Conservation (phyloP, 495 filamentous ascomycete genomes). For the Hypoxylon fragiforme region DNA sequence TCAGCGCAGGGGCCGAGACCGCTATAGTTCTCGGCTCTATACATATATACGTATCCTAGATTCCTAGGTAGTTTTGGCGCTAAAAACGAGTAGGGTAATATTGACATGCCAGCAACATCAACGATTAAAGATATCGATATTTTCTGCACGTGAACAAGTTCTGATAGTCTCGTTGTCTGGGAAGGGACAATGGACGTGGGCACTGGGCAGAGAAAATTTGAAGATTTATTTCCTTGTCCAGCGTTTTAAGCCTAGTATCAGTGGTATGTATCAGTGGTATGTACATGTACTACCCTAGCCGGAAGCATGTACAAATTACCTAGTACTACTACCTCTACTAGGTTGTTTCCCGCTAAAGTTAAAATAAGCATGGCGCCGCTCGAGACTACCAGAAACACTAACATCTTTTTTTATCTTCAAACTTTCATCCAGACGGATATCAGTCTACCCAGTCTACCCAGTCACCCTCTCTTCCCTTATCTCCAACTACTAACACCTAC, state of each 20-base stretch:
- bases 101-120: too few relatives aligned
- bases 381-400: slow-evolving; percentile 17
- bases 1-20: slow-evolving; percentile 27
- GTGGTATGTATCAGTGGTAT: too few relatives aligned
- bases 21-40: slow-evolving; percentile 4
- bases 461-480: not conserved
- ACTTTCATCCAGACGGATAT: not conserved
- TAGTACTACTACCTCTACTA: too few relatives aligned
- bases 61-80: not conserved
- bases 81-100: not conserved
- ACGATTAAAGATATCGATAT: too few relatives aligned
- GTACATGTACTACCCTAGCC: too few relatives aligned
- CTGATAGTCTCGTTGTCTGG: too few relatives aligned
- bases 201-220: too few relatives aligned
- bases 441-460: not conserved
- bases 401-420: slow-evolving; percentile 12
- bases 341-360: not conserved
- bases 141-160: too few relatives aligned
- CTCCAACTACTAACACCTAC: too few relatives aligned
- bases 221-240: not conserved
- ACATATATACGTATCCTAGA: not conserved
- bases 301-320: too few relatives aligned
- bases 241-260: slow-evolving; percentile 14
- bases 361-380: slow-evolving; percentile 14
- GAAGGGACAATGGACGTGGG: too few relatives aligned